Evolutionary conservation across 768 basidiomycete species (phyloP), one percentile per base, ranked within the genome.

Genomic region (Tephrocybe rancida): DNA sequence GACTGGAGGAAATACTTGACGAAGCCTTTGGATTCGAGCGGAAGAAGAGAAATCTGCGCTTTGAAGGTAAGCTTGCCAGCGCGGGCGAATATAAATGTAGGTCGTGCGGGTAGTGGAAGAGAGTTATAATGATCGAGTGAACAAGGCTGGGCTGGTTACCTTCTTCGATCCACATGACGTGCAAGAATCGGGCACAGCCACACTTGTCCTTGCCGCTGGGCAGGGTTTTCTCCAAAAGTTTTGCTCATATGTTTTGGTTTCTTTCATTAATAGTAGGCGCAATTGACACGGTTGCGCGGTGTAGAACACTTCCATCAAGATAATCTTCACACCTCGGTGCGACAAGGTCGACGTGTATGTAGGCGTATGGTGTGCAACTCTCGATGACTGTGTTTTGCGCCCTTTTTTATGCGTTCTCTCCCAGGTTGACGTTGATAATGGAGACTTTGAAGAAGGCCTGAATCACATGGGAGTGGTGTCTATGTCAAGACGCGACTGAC

Each of bases 91-190:
- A 16, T 10, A 22, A 22, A 9, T n/a, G n/a, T 8, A 13, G 35
- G 16, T 8, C 4, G 35, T 25, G 42, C 22, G 32, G 30, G 18
- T n/a, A 16, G 30, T 32, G 39, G n/a, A 51, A 30, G 26, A 26
- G 30, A 19, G 53, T 54, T 48, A 50, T 30, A 26, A 27, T 9
- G 43, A 7, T 35, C 9, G 30, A 44, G 35, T 38, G 11, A 21
- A 48, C 52, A 53, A 50, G 43, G 55, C 16, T 37, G 55, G 19
- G 22, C 44, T 50, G 14, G 55, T 57, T 46, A 41, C 44, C 44
- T 32, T 55, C 55, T 58, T 27, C 29, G 37, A 42, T 47, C 56
- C 57, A 56, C 55, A 63, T 63, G 61, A 63, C 52, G 61, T 48
- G 45, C 44, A 43, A 53, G 44, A 56, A 50, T 46, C 41, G n/a